A percentile compares a stretch with the other conserved stretches of the same genome.
Evolutionary conservation across 2,329 filamentous ascomycete species (phyloP).

Genomic region (Clonostachys byssicola): DNA sequence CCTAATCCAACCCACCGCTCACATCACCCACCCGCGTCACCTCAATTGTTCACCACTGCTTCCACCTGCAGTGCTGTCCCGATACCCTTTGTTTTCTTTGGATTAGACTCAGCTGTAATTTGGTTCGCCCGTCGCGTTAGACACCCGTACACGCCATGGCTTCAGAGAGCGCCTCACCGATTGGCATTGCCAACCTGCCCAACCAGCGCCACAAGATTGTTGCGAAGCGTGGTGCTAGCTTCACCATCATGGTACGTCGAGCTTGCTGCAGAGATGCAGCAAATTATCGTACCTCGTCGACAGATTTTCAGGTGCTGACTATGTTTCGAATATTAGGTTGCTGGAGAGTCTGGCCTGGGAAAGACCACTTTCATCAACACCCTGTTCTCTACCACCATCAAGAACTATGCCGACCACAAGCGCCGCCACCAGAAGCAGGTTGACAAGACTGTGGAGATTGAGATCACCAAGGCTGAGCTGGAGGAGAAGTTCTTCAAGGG

Average conservation of each 20-base stretch:
- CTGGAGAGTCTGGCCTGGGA: constrained; percentile 95
- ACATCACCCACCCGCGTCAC: not conserved
- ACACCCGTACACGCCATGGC: constrained; percentile 50
- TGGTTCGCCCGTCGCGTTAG: constrained; percentile 5
- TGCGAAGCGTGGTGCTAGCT: constrained; percentile 85
- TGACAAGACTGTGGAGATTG: constrained; percentile 99
- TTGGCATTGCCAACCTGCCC: constrained; percentile 71
- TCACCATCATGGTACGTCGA: constrained; percentile 90
- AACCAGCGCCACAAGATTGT: constrained; percentile 76
- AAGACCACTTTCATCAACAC: constrained; percentile 99
- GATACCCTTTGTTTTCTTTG: not conserved
- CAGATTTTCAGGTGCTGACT: not conserved
- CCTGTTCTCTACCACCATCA: constrained; percentile 99
- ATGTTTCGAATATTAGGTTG: constrained; percentile 60
- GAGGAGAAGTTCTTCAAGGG: constrained; percentile 99
- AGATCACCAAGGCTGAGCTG: constrained; percentile 98
- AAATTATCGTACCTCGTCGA: not conserved
- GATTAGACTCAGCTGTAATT: not conserved
- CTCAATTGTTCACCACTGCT: not conserved
- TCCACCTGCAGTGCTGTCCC: not conserved
- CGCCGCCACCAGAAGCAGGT: constrained; percentile 98
- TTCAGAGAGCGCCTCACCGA: constrained; percentile 60
- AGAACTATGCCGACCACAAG: constrained; percentile 99
- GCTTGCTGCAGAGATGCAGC: not conserved
- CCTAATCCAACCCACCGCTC: not conserved